Evolutionary conservation across 768 basidiomycete genomes (phyloP).

Genomic region (Xerocomellus amylosporus): DNA sequence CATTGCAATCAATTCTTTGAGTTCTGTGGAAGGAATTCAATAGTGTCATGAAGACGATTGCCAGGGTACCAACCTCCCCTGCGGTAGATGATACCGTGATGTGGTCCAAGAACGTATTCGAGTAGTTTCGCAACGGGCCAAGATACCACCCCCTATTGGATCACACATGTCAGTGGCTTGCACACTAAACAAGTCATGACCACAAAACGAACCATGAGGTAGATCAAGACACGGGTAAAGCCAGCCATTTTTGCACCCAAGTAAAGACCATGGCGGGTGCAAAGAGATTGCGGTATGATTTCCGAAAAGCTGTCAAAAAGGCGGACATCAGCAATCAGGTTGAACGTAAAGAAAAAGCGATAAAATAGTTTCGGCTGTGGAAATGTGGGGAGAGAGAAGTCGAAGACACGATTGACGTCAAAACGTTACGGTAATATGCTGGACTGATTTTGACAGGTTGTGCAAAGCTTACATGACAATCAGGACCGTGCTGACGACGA

Average conservation of each 20-base stretch:
- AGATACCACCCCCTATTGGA: slow-evolving; percentile 59
- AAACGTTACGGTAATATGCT: background rate
- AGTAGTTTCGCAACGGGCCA: slow-evolving; percentile 88
- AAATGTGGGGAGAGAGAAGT: background rate
- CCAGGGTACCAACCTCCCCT: slow-evolving; percentile 48
- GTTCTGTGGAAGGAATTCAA: slow-evolving; percentile 40
- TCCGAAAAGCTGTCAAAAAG: slow-evolving; percentile 68
- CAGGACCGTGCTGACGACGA: slow-evolving; percentile 78
- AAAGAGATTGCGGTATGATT: slow-evolving; percentile 91
- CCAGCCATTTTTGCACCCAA: slow-evolving; percentile 85
- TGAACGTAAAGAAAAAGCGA: background rate
- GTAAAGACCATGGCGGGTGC: slow-evolving; percentile 85
- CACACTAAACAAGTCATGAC: background rate
- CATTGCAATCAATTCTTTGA: slow-evolving; percentile 90
- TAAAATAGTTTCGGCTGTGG: background rate
- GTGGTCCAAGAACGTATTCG: slow-evolving; percentile 71
- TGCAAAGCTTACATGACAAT: slow-evolving; percentile 74
- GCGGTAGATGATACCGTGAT: slow-evolving; percentile 90
- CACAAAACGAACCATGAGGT: slow-evolving; percentile 48
- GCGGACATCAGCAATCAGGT: background rate
- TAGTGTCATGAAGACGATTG: background rate
- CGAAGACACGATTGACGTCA: background rate
- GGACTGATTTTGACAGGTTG: background rate
- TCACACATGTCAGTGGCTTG: background rate
- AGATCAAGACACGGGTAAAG: slow-evolving; percentile 65